Conservation (phyloP, 179 eudicot species). For the Beta lomatogona region DNA sequence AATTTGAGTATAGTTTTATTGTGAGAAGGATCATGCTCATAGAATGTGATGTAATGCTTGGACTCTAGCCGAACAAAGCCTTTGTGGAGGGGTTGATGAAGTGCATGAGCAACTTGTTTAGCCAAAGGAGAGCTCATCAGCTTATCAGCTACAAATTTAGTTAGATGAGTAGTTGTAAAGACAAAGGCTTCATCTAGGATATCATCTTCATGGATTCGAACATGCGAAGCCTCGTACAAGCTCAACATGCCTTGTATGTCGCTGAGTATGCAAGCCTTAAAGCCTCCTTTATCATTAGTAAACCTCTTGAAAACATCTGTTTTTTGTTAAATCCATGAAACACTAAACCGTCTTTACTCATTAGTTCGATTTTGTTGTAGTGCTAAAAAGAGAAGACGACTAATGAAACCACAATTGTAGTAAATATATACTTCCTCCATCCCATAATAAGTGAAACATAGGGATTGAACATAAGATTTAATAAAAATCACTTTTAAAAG, state of each 20-base stretch:
- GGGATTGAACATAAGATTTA: too few species aligned
- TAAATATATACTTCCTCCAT: too few species aligned
- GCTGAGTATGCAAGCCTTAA: constrained; percentile 3
- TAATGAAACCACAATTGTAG: too few species aligned
- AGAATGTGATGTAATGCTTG: constrained; percentile 29
- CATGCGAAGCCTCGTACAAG: constrained; percentile 40
- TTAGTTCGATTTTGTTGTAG: too few species aligned
- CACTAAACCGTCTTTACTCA: too few species aligned
- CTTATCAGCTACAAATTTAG: neutral
- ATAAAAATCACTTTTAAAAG: too few species aligned
- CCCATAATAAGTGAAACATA: too few species aligned
- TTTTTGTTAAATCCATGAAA: too few species aligned
- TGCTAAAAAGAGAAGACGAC: too few species aligned
- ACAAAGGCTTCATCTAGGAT: constrained; percentile 16
- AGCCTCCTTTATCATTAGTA: constrained; percentile 25
- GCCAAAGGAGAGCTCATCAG: constrained; percentile 11
- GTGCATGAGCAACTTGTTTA: constrained; percentile 23
- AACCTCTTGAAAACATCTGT: constrained; percentile 36
- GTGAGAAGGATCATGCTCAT: constrained; percentile 29
- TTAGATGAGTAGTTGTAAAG: constrained; percentile 9
- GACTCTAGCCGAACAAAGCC: constrained; percentile 42
- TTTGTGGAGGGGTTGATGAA: too few species aligned
- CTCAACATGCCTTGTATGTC: constrained; percentile 33
- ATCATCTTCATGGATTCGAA: constrained; percentile 18
- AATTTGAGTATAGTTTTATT: constrained; percentile 29